These are phyloP conservation scores for Hypoxylon sp. DNA, from an alignment of 2,329 filamentous ascomycete species.

Conservation along the genomic window DNA sequence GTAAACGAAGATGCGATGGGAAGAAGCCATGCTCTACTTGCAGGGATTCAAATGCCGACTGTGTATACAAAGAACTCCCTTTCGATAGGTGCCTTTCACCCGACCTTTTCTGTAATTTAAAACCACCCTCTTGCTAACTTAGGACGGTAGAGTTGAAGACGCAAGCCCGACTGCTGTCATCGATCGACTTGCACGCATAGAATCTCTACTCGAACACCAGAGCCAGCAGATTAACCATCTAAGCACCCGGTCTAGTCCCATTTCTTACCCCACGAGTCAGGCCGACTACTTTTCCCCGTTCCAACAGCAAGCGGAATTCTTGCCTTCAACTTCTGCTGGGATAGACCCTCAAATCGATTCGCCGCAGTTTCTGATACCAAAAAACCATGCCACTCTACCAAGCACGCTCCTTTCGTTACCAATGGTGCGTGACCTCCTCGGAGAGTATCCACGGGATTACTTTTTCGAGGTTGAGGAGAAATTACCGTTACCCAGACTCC, in stretches of 20 bases:
- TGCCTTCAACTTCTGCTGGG: slow-evolving; percentile 41
- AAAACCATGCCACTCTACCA: slow-evolving; percentile 53
- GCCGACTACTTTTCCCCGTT: slow-evolving; percentile 44
- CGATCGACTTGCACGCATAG: slow-evolving; percentile 57
- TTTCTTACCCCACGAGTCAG: slow-evolving; percentile 46
- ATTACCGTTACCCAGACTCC: slow-evolving; percentile 50
- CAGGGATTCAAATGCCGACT: slow-evolving; percentile 56
- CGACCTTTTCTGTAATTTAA: not conserved
- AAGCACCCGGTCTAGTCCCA: slow-evolving; percentile 45
- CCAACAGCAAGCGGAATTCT: slow-evolving; percentile 44
- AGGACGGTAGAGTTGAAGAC: slow-evolving; percentile 51
- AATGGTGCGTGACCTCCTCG: slow-evolving; percentile 52
- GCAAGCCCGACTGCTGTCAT: slow-evolving; percentile 53
- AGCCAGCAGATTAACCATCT: slow-evolving; percentile 51
- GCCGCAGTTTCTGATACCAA: slow-evolving; percentile 56
- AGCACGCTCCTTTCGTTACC: slow-evolving; percentile 54
- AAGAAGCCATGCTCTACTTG: slow-evolving; percentile 57
- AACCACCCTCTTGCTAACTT: slow-evolving; percentile 26
- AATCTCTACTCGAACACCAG: slow-evolving; percentile 53
- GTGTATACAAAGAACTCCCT: slow-evolving; percentile 57
- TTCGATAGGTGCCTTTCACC: slow-evolving; percentile 51
- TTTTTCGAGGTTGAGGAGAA: slow-evolving; percentile 55
- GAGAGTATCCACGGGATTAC: slow-evolving; percentile 52
- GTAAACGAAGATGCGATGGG: slow-evolving; percentile 57
- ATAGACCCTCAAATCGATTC: slow-evolving; percentile 49